Conservation (phyloP, 2,329 filamentous ascomycete species). For the Aspergillus puulaauensis region DNA sequence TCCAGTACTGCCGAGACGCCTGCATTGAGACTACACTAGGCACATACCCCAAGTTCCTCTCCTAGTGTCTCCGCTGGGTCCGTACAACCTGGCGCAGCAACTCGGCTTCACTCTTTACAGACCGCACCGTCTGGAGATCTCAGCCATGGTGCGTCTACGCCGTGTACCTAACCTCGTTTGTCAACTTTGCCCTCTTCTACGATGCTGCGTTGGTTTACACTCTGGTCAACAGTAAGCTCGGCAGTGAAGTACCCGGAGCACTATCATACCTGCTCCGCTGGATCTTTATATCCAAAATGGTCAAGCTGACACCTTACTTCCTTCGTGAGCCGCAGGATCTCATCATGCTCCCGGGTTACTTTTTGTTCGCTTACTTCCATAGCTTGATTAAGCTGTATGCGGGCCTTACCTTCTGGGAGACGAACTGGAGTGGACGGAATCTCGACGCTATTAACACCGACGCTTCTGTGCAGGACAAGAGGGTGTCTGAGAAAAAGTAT, state of each 20-base stretch:
- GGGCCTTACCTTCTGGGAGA: conserved; percentile 52
- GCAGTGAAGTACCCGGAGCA: not conserved
- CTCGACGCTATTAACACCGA: conserved; percentile 18
- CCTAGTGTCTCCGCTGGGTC: conserved; percentile 58
- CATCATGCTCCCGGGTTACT: conserved; percentile 48
- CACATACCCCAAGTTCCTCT: conserved; percentile 49
- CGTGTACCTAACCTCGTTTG: conserved; percentile 54
- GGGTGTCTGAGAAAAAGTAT: no score
- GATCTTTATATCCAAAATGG: conserved; percentile 56
- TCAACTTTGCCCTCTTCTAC: conserved; percentile 58
- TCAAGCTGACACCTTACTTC: conserved; percentile 59
- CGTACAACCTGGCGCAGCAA: conserved; percentile 61
- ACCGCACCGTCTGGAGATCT: conserved; percentile 38
- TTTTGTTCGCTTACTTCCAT: conserved; percentile 60
- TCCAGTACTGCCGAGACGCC: conserved; percentile 53
- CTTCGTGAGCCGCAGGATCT: conserved; percentile 53
- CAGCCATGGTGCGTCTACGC: conserved; percentile 57
- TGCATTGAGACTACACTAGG: conserved; percentile 56
- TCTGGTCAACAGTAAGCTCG: conserved; percentile 25
- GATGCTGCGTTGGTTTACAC: conserved; percentile 47
- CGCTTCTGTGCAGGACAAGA: no score
- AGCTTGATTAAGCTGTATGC: conserved; percentile 59
- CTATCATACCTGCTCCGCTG: conserved; percentile 37
- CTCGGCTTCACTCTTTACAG: conserved; percentile 46
- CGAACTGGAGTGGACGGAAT: conserved; percentile 44